Conservation (phyloP, 768 basidiomycete genomes). For the Tephrocybe sp. region DNA sequence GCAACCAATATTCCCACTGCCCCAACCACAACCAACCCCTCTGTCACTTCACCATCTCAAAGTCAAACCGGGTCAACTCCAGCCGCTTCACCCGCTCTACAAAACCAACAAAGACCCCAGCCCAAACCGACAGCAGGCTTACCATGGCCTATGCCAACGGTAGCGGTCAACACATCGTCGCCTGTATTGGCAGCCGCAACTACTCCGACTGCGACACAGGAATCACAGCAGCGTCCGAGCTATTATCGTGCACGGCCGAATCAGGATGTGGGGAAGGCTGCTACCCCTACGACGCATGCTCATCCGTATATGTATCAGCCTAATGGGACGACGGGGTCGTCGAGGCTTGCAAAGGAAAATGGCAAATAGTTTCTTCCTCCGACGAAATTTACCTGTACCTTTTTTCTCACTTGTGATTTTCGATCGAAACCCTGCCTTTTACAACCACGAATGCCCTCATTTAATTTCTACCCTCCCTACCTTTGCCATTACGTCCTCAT, state of each 20-base stretch:
- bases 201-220: conserved; percentile 24
- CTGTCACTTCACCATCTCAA: conserved; percentile 35
- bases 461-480: no score
- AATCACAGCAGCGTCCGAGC: conserved; percentile 44
- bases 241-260: conserved; percentile 54
- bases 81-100: conserved; percentile 50
- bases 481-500: background rate
- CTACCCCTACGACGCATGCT: conserved; percentile 16
- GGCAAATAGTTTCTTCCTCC: conserved; percentile 22
- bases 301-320: conserved; percentile 48
- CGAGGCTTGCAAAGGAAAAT: conserved; percentile 30
- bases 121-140: conserved; percentile 27
- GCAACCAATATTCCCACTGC: no score
- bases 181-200: conserved; percentile 47
- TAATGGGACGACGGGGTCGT: conserved; percentile 29
- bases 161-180: conserved; percentile 57
- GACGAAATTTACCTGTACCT: background rate
- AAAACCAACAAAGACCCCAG: conserved; percentile 36
- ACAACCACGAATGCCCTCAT: no score
- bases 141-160: conserved; percentile 74
- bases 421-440: no score
- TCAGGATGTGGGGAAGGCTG: conserved; percentile 14
- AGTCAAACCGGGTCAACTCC: conserved; percentile 46
- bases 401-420: no score
- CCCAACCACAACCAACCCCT: conserved; percentile 20